Conservation (phyloP, 306 rosid species). For the Crotalaria pallida region DNA sequence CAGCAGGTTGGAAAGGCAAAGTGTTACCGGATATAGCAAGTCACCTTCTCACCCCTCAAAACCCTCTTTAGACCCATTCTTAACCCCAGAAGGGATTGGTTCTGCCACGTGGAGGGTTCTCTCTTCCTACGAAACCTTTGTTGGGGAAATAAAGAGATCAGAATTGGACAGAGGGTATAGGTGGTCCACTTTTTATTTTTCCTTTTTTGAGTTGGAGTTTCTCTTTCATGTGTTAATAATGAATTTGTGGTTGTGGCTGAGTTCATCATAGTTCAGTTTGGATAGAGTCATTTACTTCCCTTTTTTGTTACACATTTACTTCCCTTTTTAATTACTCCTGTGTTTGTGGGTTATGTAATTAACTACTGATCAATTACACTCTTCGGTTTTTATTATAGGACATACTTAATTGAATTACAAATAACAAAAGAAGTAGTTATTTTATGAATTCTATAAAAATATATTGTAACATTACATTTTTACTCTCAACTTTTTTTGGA, state of each 20-base stretch:
- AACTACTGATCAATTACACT: too few species aligned
- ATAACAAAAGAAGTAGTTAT: too few species aligned
- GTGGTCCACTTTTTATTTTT: conserved; percentile 21
- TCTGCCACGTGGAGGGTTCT: conserved; percentile 46
- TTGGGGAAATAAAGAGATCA: neutral
- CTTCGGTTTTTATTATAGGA: too few species aligned
- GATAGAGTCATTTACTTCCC: neutral
- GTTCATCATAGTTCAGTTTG: neutral
- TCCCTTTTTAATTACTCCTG: neutral
- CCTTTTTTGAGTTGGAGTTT: neutral
- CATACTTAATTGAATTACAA: too few species aligned
- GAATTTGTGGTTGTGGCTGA: neutral
- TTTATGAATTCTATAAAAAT: too few species aligned
- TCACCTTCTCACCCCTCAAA: conserved; percentile 16
- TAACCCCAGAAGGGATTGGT: conserved; percentile 23
- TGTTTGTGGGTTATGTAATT: neutral
- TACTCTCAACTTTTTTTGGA: too few species aligned
- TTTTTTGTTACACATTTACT: neutral
- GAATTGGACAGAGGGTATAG: conserved; percentile 12
- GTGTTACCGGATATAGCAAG: conserved; percentile 33
- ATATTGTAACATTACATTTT: too few species aligned
- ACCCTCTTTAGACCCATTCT: conserved; percentile 39
- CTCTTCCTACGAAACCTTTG: conserved; percentile 19
- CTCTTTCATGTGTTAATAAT: neutral
- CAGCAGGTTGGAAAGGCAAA: conserved; percentile 38